These are phyloP conservation scores for Fraxinus anomala DNA, from an alignment of 257 asterid genomes.

Conservation along the genomic window DNA sequence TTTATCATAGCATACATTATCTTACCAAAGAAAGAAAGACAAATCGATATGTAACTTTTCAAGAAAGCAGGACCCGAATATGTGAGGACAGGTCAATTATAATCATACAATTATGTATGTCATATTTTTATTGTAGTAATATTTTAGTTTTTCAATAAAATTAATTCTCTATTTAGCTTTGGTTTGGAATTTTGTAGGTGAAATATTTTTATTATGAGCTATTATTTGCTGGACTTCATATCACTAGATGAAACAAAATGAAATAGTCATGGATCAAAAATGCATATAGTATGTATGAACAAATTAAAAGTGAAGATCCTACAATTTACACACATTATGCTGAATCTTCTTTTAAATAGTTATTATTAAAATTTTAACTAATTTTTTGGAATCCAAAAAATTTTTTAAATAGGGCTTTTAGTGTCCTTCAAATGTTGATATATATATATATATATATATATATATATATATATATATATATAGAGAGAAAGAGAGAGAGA, in stretches of 20 bases:
- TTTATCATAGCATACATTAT: background rate
- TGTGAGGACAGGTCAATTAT: background rate
- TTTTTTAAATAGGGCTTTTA: background rate
- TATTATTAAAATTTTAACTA: background rate
- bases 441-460: too few relatives aligned
- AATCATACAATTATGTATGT: background rate
- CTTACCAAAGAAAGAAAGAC: background rate
- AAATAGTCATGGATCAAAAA: conserved; percentile 1
- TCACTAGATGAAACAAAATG: background rate
- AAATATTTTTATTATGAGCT: background rate
- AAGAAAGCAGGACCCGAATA: background rate
- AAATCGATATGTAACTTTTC: background rate
- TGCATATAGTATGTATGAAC: background rate
- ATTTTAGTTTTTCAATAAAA: background rate
- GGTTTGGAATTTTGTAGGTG: background rate
- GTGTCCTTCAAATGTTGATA: background rate
- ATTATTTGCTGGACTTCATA: background rate
- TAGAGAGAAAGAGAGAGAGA: background rate
- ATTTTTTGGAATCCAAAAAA: background rate
- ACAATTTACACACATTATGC: background rate
- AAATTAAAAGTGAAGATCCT: background rate
- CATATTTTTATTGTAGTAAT: background rate
- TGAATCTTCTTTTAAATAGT: background rate
- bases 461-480: too few relatives aligned
- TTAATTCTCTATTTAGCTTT: background rate